Base-by-base conservation (phyloP, 2,329 filamentous ascomycete genomes). In the Trichoderma sp. region DNA sequence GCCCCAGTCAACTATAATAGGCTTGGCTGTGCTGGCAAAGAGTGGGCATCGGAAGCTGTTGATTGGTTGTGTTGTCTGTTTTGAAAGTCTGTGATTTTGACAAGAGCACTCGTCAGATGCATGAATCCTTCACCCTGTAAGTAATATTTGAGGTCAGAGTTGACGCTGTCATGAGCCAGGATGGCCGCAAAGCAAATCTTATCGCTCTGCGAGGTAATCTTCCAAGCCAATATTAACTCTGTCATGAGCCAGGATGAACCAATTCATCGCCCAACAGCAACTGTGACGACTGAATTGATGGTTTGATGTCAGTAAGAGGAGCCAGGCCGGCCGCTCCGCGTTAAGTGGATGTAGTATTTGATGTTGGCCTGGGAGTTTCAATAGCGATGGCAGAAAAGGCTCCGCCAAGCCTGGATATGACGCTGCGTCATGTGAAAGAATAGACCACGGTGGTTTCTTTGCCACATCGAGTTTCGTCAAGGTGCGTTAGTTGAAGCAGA, bases 201-300 rank as follows among this genome's bases (percentile, higher is more conserved):
- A 27, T 65, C 62, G 47, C 53, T 21, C 19, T 53, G 21, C 19
- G 55, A 40, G 61, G 61, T 55, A 33, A 56, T 56, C 11, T 55
- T 56, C 33, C n/a, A 27, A 11, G 21, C 21, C 53, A 35, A 40
- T 24, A 52, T 52, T 64, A 21, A 27, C 49, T 64, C 61, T 64
- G 61, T 16, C 35, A 31, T 64, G 61, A 53, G 61, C 61, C 33
- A 64, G 61, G 53, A 65, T 65, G 62, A 31, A 47, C 27, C 24
- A 47, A 47, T 21, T 31, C 19, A 65, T 10, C 35, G 37, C 43
- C 33, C 40, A 53, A n/a, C 37, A 27, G 47, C 53, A 57, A 27
- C 47, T 27, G 43, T 31, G 62, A 27, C 61, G 56, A 19, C 35
- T 24, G 37, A 47, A 27, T 40, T 56, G 5, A 24, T 56, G 49